Conservation (phyloP, 176 grass and related monocot species). For the Tuctoria greenei region DNA sequence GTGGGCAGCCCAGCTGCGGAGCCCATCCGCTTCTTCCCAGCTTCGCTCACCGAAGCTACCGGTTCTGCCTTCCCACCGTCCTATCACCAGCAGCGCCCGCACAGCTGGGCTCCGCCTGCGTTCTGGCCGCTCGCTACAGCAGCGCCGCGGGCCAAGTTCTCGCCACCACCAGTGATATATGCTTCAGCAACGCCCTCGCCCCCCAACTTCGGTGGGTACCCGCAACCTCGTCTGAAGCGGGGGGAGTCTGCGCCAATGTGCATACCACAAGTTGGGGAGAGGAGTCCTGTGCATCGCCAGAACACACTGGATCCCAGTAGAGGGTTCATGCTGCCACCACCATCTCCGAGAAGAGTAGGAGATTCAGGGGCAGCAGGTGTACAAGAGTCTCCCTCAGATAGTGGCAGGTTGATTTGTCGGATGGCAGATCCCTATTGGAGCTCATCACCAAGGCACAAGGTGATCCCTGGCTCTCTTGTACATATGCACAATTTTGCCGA, state of each 20-base stretch:
- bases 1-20: constrained; percentile 74
- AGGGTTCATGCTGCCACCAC: constrained; percentile 60
- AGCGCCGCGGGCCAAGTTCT: constrained; percentile 49
- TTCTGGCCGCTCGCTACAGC: constrained; percentile 44
- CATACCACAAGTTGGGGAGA: constrained; percentile 48
- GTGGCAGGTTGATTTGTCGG: constrained; percentile 52
- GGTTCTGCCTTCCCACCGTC: constrained; percentile 34
- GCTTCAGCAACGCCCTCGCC: constrained; percentile 78
- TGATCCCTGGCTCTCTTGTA: constrained; percentile 36
- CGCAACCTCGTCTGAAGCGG: constrained; percentile 42
- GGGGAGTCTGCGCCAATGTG: constrained; percentile 55
- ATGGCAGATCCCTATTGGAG: constrained; percentile 54
- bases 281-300: constrained; percentile 43
- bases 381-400: constrained; percentile 63
- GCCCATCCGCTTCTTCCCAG: constrained; percentile 63
- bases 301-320: constrained; percentile 55
- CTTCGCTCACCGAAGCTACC: constrained; percentile 61
- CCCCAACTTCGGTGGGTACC: constrained; percentile 56
- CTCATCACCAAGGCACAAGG: constrained; percentile 62
- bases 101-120: constrained; percentile 56
- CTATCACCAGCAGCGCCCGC: constrained; percentile 53
- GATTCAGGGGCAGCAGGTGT: constrained; percentile 29
- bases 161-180: constrained; percentile 46
- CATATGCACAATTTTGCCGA: background rate
- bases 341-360: constrained; percentile 55